phyloP scores from a whole-genome alignment of 768 basidiomycete genomes.

The Gloeopeniophorella convolvens region DNA sequence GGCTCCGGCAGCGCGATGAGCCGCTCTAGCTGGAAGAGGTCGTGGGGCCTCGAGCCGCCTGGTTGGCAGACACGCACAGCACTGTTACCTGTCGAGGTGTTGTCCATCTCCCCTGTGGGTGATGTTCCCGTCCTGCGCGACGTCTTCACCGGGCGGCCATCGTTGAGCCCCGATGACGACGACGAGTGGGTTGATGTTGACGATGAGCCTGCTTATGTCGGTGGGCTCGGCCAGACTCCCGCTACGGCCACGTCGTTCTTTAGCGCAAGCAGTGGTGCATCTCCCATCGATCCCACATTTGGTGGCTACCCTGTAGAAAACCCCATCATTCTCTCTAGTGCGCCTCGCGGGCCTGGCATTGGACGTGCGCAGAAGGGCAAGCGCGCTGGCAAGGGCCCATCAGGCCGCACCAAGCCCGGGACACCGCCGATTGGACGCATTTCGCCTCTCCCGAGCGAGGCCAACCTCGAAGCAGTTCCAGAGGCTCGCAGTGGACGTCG shows the following conservation, averaged over 20 bases:
- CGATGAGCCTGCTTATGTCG: conserved; percentile 69
- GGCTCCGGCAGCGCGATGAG: conserved; percentile 41
- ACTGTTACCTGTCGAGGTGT: conserved; percentile 69
- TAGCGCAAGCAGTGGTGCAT: conserved; percentile 10
- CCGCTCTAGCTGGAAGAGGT: conserved; percentile 81
- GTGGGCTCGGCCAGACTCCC: conserved; percentile 62
- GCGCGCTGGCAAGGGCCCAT: conserved; percentile 9
- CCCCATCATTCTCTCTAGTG: background rate
- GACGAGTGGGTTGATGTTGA: conserved; percentile 89
- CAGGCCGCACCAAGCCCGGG: conserved; percentile 40
- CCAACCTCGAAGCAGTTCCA: conserved; percentile 41
- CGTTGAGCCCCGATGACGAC: conserved; percentile 61
- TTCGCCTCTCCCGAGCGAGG: conserved; percentile 54
- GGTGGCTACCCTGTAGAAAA: conserved; percentile 14
- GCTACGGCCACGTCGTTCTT: conserved; percentile 11
- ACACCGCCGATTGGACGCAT: conserved; percentile 56
- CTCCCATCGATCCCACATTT: conserved; percentile 6
- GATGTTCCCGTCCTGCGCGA: conserved; percentile 51
- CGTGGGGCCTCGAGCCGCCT: conserved; percentile 82
- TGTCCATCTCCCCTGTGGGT: conserved; percentile 51
- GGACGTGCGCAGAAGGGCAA: conserved; percentile 15
- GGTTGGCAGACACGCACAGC: conserved; percentile 68
- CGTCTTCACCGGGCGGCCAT: conserved; percentile 69
- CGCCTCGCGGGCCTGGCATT: conserved; percentile 30
- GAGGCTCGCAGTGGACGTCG: conserved; percentile 49